Evolutionary conservation across 441 rosid genomes (phyloP).

Genomic region (Populus hybrid): DNA sequence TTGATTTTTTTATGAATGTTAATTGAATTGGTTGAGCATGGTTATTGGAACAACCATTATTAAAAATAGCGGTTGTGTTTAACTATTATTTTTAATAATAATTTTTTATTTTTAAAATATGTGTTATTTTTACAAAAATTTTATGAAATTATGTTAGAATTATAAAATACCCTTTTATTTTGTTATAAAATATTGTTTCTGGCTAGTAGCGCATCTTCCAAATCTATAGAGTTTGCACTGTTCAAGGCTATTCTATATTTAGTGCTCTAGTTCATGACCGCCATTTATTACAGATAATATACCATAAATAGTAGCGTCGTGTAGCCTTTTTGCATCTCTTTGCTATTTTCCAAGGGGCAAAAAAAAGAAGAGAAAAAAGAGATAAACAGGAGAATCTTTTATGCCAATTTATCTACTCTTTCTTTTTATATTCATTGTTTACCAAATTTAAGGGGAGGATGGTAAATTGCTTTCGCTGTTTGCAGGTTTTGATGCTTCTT

Average conservation of each 20-base stretch:
- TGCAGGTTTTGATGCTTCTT: not conserved
- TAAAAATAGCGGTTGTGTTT: too few species aligned
- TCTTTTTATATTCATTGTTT: not conserved
- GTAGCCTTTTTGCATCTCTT: not conserved
- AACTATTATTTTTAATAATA: too few species aligned
- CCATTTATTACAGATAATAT: not conserved
- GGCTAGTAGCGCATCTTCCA: too few species aligned
- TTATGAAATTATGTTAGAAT: too few species aligned
- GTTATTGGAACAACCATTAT: too few species aligned
- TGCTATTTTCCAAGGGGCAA: not conserved
- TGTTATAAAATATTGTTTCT: too few species aligned
- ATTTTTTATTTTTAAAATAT: too few species aligned
- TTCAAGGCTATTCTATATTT: conserved; percentile 1
- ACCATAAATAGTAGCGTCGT: not conserved
- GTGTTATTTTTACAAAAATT: too few species aligned
- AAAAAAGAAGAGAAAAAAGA: too few species aligned
- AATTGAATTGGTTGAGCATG: too few species aligned
- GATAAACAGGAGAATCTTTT: not conserved
- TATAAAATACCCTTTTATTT: not conserved
- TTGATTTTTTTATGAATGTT: fast-evolving
- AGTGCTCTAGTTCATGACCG: not conserved
- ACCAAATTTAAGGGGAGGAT: conserved; percentile 2
- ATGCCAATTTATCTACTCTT: not conserved
- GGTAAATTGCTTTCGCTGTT: not conserved
- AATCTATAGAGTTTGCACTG: too few species aligned